A percentile compares a stretch with the other conserved stretches of the same genome.
These are phyloP conservation scores for Colletotrichum graminicola DNA, from an alignment of 2,329 filamentous ascomycete species.

Conservation along the genomic window DNA sequence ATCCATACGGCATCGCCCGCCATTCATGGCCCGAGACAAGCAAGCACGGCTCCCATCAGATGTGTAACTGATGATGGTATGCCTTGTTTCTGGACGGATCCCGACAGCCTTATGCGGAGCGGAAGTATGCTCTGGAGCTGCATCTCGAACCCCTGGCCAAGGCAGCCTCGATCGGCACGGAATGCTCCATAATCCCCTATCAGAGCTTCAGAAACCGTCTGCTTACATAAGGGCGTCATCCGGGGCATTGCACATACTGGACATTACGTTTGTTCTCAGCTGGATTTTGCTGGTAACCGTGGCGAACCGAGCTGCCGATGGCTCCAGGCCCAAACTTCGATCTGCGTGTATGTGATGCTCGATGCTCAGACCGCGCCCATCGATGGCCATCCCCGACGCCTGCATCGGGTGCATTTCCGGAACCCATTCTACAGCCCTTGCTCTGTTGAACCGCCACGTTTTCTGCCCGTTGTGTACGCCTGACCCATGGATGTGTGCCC, in stretches of 20 bases:
- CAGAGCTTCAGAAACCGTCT: constrained; percentile 12
- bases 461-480: neutral
- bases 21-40: neutral
- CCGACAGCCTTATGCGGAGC: constrained; percentile 12
- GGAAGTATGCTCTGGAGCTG: neutral
- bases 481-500: neutral
- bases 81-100: neutral
- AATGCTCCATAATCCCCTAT: constrained; percentile 17
- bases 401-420: neutral
- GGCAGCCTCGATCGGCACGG: constrained; percentile 26
- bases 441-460: constrained; percentile 3
- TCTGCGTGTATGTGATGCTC: constrained; percentile 25
- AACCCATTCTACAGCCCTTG: neutral
- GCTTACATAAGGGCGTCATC: neutral
- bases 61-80: neutral
- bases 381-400: constrained; percentile 7
- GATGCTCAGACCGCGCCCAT: constrained; percentile 26
- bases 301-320: constrained; percentile 25
- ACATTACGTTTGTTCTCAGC: neutral
- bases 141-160: constrained; percentile 29
- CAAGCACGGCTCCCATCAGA: neutral
- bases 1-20: too few relatives aligned
- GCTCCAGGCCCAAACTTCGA: constrained; percentile 18
- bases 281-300: constrained; percentile 15
- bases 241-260: too few relatives aligned